Evolutionary conservation across 768 basidiomycete species (phyloP).

Genomic region (Hericium rajendrae): DNA sequence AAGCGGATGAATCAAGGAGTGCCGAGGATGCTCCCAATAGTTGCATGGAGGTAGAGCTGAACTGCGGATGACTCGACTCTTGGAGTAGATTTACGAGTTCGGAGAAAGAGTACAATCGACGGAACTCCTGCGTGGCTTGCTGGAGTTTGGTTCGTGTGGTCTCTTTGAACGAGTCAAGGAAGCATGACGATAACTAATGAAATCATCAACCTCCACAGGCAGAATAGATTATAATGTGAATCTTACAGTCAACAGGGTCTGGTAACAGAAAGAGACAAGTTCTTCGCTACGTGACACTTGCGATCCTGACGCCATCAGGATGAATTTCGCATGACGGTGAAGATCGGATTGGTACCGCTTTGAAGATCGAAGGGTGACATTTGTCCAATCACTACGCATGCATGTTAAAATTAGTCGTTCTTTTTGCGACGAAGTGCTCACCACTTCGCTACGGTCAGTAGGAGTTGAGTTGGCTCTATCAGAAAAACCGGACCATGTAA

Average conservation of each 20-base stretch:
- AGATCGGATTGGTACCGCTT: background rate
- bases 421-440: background rate
- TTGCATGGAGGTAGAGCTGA: conserved; percentile 1
- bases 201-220: background rate
- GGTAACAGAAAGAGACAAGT: background rate
- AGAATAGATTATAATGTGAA: background rate
- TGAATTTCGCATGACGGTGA: background rate
- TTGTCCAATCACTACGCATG: conserved; percentile 5
- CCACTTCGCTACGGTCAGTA: background rate
- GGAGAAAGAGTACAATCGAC: background rate
- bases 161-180: conserved; percentile 9
- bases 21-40: background rate
- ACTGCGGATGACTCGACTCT: conserved; percentile 5
- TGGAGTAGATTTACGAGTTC: conserved; percentile 2
- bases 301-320: background rate
- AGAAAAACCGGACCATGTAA: conserved; percentile 7
- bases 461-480: conserved; percentile 8
- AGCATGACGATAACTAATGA: conserved; percentile 2
- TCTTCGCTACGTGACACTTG: background rate
- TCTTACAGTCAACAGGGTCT: background rate
- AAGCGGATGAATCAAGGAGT: background rate
- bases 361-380: background rate
- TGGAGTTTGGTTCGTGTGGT: conserved; percentile 1
- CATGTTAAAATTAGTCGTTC: background rate
- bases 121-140: background rate